Conservation (phyloP, 306 rosid species). For the Glycine tomentella region DNA sequence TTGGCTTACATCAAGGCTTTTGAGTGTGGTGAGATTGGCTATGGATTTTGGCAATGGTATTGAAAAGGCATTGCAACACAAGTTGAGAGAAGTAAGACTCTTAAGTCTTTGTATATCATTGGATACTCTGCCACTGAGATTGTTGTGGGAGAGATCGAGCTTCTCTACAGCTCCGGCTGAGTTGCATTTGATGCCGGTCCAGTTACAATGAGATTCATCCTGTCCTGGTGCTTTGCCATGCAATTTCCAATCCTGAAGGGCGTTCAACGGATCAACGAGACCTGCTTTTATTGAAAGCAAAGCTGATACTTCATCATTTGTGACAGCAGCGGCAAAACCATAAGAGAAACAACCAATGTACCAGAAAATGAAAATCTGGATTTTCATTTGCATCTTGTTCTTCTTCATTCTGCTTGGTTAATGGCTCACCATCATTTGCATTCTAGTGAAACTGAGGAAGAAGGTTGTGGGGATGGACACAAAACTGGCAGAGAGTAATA, state of each 20-base stretch:
- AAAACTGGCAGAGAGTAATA: too few relatives aligned
- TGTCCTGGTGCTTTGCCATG: slow-evolving; percentile 45
- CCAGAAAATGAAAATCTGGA: slow-evolving; percentile 62
- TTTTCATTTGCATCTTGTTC: slow-evolving; percentile 22
- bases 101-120: slow-evolving; percentile 61
- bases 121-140: slow-evolving; percentile 81
- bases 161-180: slow-evolving; percentile 62
- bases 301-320: slow-evolving; percentile 67
- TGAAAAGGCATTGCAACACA: slow-evolving; percentile 80
- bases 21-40: slow-evolving; percentile 65
- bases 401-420: slow-evolving; percentile 21
- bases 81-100: slow-evolving; percentile 67
- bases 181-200: slow-evolving; percentile 84
- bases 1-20: slow-evolving; percentile 83
- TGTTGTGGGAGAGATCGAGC: slow-evolving; percentile 85
- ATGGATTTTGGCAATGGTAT: slow-evolving; percentile 71
- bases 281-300: slow-evolving; percentile 75
- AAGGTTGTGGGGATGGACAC: neutral
- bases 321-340: slow-evolving; percentile 44
- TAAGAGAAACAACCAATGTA: slow-evolving; percentile 49
- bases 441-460: slow-evolving; percentile 41
- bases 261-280: slow-evolving; percentile 70
- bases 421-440: slow-evolving; percentile 58
- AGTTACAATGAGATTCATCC: slow-evolving; percentile 64
- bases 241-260: slow-evolving; percentile 71